Conservation (phyloP, 306 rosid genomes). For the Cucumis melo region DNA sequence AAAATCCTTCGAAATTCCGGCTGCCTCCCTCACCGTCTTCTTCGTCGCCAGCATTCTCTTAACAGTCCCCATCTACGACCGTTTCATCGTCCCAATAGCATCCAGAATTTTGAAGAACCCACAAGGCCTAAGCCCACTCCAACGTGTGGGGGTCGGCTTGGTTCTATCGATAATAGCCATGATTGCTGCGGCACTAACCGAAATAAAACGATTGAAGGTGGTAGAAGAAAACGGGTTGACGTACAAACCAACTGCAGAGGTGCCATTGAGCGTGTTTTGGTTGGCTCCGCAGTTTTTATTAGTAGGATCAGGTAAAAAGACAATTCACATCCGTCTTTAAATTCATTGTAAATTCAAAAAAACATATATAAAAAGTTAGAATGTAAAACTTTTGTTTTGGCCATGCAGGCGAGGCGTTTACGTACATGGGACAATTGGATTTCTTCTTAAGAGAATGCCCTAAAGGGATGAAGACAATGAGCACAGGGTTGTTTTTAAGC, state of each 20-base stretch:
- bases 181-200: conserved; percentile 10
- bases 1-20: conserved; percentile 51
- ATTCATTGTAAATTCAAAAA: background rate
- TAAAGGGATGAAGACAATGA: conserved; percentile 83
- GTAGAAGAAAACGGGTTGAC: background rate
- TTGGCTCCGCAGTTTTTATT: conserved; percentile 65
- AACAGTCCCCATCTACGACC: conserved; percentile 62
- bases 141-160: conserved; percentile 10
- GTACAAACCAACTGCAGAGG: background rate
- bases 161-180: conserved; percentile 7
- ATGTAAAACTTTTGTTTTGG: background rate
- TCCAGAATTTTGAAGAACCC: background rate
- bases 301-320: conserved; percentile 53
- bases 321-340: background rate
- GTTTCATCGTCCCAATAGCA: conserved; percentile 27
- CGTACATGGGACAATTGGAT: conserved; percentile 67
- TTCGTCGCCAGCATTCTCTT: conserved; percentile 65
- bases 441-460: conserved; percentile 81
- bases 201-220: background rate
- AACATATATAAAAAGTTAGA: background rate
- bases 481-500: conserved; percentile 80
- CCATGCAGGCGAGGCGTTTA: conserved; percentile 58
- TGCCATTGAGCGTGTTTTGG: conserved; percentile 53
- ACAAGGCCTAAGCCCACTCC: conserved; percentile 10
- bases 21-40: conserved; percentile 66